Evolutionary conservation across 2,329 filamentous ascomycete genomes (phyloP).

Genomic region (Epichloe glyceriae): DNA sequence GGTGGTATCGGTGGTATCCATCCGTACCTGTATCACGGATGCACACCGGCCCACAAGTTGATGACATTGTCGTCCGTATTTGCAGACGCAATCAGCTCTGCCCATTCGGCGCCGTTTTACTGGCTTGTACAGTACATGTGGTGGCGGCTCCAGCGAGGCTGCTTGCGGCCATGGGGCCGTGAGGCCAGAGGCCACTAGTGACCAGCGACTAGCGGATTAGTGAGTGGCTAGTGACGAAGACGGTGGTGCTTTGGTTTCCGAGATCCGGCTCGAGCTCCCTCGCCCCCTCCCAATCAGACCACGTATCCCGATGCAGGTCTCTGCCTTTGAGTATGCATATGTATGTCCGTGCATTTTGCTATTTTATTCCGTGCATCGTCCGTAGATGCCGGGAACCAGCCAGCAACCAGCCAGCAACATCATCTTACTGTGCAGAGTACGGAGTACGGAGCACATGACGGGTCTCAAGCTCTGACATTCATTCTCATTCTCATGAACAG

Average conservation of each 20-base stretch:
- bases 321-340: conserved; percentile 4
- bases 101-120: neutral
- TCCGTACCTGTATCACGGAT: conserved; percentile 1
- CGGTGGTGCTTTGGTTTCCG: conserved; percentile 3
- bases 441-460: too few relatives aligned
- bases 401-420: too few relatives aligned
- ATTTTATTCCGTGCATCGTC: neutral
- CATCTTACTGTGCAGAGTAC: too few relatives aligned
- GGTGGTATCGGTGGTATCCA: conserved; percentile 3
- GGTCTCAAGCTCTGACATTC: too few relatives aligned
- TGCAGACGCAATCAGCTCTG: neutral
- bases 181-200: too few relatives aligned
- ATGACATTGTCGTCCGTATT: neutral
- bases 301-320: conserved; percentile 9
- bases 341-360: neutral
- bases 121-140: too few relatives aligned
- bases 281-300: conserved; percentile 9
- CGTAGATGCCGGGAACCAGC: neutral
- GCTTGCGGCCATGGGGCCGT: conserved; percentile 5
- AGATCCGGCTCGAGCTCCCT: conserved; percentile 7
- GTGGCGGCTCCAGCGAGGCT: conserved; percentile 7
- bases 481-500: too few relatives aligned
- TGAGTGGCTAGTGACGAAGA: neutral
- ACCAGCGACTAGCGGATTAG: neutral
- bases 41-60: neutral